These are phyloP conservation scores for Epicoccum sorghinum DNA, from an alignment of 2,329 filamentous ascomycete genomes.

Conservation along the genomic window DNA sequence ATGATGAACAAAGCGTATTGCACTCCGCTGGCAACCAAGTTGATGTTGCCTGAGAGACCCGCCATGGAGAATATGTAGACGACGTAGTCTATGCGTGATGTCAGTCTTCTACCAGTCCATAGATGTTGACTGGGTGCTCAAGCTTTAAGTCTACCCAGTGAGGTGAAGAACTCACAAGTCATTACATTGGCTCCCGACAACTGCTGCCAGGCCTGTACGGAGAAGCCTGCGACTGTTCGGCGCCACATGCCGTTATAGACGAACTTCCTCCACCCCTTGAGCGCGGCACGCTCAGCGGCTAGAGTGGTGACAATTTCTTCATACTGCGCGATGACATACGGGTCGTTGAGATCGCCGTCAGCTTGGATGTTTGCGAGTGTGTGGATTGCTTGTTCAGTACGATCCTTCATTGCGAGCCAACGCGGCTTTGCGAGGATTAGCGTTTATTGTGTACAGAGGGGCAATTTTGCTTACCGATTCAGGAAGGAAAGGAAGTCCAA, in stretches of 20 bases:
- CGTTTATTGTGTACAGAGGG: not conserved
- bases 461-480: constrained; percentile 28
- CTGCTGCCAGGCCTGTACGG: constrained; percentile 64
- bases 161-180: constrained; percentile 18
- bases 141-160: too few species aligned
- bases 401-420: constrained; percentile 57
- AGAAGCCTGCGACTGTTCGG: constrained; percentile 61
- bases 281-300: constrained; percentile 48
- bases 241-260: constrained; percentile 65
- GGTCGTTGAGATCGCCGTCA: constrained; percentile 52
- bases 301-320: constrained; percentile 54
- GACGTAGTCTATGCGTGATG: constrained; percentile 54
- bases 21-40: constrained; percentile 49
- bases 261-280: constrained; percentile 52
- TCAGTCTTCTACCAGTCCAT: not conserved
- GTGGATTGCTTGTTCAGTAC: constrained; percentile 53
- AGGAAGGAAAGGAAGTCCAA: constrained; percentile 55
- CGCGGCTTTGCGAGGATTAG: constrained; percentile 39
- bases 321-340: constrained; percentile 56
- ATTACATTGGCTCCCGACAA: constrained; percentile 49
- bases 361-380: constrained; percentile 55
- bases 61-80: constrained; percentile 68
- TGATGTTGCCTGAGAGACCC: constrained; percentile 59
- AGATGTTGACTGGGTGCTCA: too few species aligned
- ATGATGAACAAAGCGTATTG: constrained; percentile 53